These are phyloP conservation scores for Chlamydomonas incerta DNA, from an alignment of 139 green algal species.

Conservation along the genomic window DNA sequence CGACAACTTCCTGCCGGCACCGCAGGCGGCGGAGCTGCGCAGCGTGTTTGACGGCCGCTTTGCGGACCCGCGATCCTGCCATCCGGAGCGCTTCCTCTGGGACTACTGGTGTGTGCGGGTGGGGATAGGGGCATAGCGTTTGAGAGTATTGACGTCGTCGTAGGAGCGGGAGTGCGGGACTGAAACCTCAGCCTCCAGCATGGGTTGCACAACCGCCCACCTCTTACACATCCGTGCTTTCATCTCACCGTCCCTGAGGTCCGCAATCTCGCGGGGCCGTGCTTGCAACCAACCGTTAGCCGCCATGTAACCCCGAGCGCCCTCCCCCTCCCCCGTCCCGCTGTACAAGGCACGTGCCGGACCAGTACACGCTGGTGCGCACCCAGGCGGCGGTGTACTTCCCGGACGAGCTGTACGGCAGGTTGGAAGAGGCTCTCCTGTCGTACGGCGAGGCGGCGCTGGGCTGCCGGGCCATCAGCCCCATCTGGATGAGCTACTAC, in stretches of 20 bases:
- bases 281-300: too few species aligned
- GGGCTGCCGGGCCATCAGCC: conserved; percentile 82
- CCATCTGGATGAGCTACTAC: conserved; percentile 90
- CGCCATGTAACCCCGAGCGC: too few species aligned
- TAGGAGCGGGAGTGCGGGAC: too few species aligned
- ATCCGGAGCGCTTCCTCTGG: conserved; percentile 77
- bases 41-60: conserved; percentile 64
- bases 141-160: too few species aligned
- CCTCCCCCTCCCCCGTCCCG: too few species aligned
- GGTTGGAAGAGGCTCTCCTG: conserved; percentile 76
- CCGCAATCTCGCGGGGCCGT: too few species aligned
- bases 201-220: too few species aligned
- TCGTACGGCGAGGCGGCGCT: conserved; percentile 73
- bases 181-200: too few species aligned
- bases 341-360: conserved; percentile 58
- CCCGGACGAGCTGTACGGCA: conserved; percentile 51
- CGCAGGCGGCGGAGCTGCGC: conserved; percentile 34
- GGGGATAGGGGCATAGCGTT: too few species aligned
- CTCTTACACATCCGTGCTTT: too few species aligned
- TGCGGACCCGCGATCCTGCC: conserved; percentile 60
- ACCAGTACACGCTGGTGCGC: conserved; percentile 81
- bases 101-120: conserved; percentile 50
- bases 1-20: conserved; percentile 46
- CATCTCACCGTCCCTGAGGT: too few species aligned
- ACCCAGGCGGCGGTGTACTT: conserved; percentile 72